Base-by-base conservation (phyloP, 192 early-diverging fungal genomes). In the Dimargaris cristalligena region DNA sequence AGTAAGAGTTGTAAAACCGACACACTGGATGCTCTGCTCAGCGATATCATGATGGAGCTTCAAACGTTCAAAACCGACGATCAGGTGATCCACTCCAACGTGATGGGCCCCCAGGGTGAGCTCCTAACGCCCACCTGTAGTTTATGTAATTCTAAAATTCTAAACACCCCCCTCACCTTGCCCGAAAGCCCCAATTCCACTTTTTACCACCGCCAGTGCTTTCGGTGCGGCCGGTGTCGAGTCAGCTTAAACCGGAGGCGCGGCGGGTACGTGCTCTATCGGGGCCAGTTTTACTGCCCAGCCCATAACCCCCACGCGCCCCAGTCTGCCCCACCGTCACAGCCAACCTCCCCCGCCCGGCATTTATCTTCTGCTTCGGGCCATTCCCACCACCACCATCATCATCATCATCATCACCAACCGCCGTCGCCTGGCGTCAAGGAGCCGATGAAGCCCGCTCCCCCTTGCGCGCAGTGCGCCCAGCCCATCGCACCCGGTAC, bases 11-110 rank as follows among this genome's bases (percentile, higher is more conserved):
- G n/a, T n/a, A n/a, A 30, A 52, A 52, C 30, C 25, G 13, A 52
- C 30, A 16, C 50, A 25, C 30, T 52, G 13, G 50, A 52, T 26
- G 50, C 13, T 2, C 23, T 52, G 2, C 50, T 52, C 30, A 52
- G 50, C 30, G 50, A 52, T 8, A 52, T 52, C 28, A 52, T 52
- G 50, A 14, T 52, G 50, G 50, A 52, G 28, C 14, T 52, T 8
- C 50, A 52, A 26, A 52, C 50, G 20, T 26, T 52, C 50, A 52
- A 52, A 26, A 26, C 50, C 23, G 30, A 52, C 50, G 22, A 52
- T 2, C 30, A 23, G 2, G 23, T 26, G 2, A 18, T 14, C 50
- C 26, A 16, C 2, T 26, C 30, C 2, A 14, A 30, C 23, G 28
- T 16, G 14, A 52, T 8, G 23, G 50, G 23, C 13, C 26, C 50